Evolutionary conservation across 2,329 filamentous ascomycete species (phyloP).

Genomic region (Daldinia sp.): DNA sequence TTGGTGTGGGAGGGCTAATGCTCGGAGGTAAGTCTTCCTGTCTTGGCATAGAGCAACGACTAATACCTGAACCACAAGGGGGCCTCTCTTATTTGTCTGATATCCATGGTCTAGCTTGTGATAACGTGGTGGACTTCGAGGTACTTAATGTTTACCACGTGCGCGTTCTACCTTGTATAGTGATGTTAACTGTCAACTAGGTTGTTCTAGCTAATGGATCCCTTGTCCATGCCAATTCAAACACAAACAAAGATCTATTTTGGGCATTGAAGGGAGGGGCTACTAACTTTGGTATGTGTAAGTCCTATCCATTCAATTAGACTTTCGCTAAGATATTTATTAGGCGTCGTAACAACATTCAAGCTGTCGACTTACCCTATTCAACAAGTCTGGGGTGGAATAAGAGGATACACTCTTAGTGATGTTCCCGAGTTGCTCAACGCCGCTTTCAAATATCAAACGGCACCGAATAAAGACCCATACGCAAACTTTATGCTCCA

Average conservation of each 20-base stretch:
- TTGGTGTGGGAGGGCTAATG: conserved; percentile 33
- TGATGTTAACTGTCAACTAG: conserved; percentile 9
- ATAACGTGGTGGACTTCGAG: conserved; percentile 37
- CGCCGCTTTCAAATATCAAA: conserved; percentile 21
- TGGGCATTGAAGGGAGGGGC: conserved; percentile 34
- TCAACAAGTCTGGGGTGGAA: conserved; percentile 28
- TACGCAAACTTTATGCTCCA: conserved; percentile 30
- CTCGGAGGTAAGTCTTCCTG: conserved; percentile 30
- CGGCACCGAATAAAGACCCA: conserved; percentile 19
- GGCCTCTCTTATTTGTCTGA: conserved; percentile 35
- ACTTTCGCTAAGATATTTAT: background rate
- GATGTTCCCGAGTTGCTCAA: conserved; percentile 16
- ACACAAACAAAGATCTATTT: conserved; percentile 20
- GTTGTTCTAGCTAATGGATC: conserved; percentile 33
- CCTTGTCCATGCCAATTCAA: conserved; percentile 27
- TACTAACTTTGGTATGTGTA: conserved; percentile 36
- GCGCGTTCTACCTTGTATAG: background rate
- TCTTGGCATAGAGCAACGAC: background rate
- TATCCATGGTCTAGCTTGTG: conserved; percentile 33
- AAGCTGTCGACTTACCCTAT: conserved; percentile 25
- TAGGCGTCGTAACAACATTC: conserved; percentile 36
- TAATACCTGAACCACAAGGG: conserved; percentile 10
- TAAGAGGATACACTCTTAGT: conserved; percentile 18
- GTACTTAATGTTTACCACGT: background rate
- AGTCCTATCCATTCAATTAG: background rate